Evolutionary conservation across 2,329 filamentous ascomycete genomes (phyloP).

Genomic region (Calonectria hawksworthii): DNA sequence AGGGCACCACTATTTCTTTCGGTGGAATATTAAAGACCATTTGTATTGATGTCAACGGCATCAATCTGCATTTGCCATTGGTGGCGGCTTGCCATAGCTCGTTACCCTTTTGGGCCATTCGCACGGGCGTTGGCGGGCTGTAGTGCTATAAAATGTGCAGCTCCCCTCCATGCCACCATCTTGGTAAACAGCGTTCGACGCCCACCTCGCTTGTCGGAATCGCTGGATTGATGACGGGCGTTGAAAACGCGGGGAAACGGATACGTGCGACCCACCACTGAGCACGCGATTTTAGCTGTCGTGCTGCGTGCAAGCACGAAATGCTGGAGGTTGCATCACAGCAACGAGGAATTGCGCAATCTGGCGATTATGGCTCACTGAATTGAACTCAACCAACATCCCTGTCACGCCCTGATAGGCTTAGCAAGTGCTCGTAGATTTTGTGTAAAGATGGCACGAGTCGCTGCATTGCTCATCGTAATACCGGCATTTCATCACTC

Average conservation of each 20-base stretch:
- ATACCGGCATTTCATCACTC: background rate
- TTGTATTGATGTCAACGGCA: background rate
- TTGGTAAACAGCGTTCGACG: background rate
- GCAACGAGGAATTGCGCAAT: constrained; percentile 19
- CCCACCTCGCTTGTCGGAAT: background rate
- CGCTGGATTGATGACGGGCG: background rate
- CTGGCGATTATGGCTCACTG: background rate
- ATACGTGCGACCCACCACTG: constrained; percentile 8
- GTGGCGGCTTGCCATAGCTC: background rate
- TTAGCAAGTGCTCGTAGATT: background rate
- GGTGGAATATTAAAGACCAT: background rate
- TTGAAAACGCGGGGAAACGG: constrained; percentile 23
- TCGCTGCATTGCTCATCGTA: constrained; percentile 1
- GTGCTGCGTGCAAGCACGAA: background rate
- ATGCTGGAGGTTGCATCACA: constrained; percentile 11
- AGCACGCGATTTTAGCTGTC: constrained; percentile 22
- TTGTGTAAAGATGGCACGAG: constrained; percentile 12
- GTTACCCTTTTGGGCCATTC: background rate
- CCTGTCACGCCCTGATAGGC: background rate
- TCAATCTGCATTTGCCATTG: background rate
- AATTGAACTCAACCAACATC: background rate
- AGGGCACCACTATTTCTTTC: background rate
- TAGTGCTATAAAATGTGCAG: background rate
- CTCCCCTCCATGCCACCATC: background rate
- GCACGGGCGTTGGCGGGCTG: background rate